Evolutionary conservation across 768 basidiomycete genomes (phyloP), one percentile per base, ranked within the genome.

Genomic region (Phaeotremella fagi): DNA sequence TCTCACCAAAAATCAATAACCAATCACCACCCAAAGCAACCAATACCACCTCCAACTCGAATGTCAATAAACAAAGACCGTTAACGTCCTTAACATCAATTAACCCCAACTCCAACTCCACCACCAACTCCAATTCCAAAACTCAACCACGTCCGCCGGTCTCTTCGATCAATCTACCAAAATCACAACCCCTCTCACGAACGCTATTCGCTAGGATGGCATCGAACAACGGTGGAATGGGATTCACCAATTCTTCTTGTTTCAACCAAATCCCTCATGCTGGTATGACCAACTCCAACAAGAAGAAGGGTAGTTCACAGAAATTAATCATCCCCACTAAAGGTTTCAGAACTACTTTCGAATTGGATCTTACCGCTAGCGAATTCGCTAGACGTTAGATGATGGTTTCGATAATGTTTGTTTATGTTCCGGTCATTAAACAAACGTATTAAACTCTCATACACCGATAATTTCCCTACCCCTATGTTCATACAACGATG

Each of bases 281-380:
- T 6, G 66, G 66, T 3, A 44, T 56, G 27, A 26, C 25, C 9
- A 27, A 22, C 9, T 52, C 50, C 1, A 49, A 45, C 11, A 44
- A 37, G 3, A 62, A 62, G 62, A 63, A 55, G 36, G 36, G 33
- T 24, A 44, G 45, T 2, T 46, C 57, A 35, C 47, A 61, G 45
- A 70, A 70, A 51, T 24, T 70, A 14, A 63, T 70, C 27, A 65
- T 70, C 12, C 62, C 68, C 24, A 62, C 65, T 1, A 70, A 70
- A 47, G 31, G 48, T 20, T 64, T 70, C 45, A 57, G 55, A 31
- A 70, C 68, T 38, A 66, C 63, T 5, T 70, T 70, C 46, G 68
- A 66, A 38, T 41, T 70, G 28, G 61, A 48, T 18, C 47, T 70
- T 38, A 66, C 68, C 9, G 52, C 68, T 18, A 66, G 62, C 50